Evolutionary conservation across 2,329 filamentous ascomycete species (phyloP).

Genomic region (Curvularia eragrostidis): DNA sequence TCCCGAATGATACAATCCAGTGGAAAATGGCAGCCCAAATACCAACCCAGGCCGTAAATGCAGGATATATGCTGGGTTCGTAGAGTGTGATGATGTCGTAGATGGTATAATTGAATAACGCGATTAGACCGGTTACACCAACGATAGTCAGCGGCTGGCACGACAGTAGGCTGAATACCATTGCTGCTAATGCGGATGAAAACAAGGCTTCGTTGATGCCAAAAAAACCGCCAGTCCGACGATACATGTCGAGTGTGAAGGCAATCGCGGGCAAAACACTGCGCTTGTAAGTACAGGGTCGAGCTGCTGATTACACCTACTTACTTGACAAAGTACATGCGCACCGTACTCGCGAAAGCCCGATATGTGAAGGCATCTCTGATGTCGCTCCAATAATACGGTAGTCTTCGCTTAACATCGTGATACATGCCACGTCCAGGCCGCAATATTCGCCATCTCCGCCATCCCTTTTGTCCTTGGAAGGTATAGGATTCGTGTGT

Average conservation of each 20-base stretch:
- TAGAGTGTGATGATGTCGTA: constrained; percentile 62
- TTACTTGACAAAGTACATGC: constrained; percentile 66
- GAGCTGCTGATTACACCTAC: not conserved
- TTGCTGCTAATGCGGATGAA: constrained; percentile 61
- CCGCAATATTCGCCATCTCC: constrained; percentile 50
- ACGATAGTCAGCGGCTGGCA: constrained; percentile 65
- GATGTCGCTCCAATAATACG: constrained; percentile 64
- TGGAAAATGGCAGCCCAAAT: constrained; percentile 66
- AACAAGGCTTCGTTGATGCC: constrained; percentile 65
- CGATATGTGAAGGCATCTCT: constrained; percentile 63
- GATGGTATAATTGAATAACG: constrained; percentile 65
- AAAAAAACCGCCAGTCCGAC: constrained; percentile 61
- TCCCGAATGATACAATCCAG: constrained; percentile 61
- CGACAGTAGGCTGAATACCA: constrained; percentile 61
- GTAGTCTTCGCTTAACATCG: constrained; percentile 60
- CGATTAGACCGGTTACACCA: constrained; percentile 60
- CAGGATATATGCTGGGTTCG: constrained; percentile 59
- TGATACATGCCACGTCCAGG: constrained; percentile 62
- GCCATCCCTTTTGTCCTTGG: constrained; percentile 51
- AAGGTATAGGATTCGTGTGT: constrained; percentile 44
- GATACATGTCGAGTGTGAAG: constrained; percentile 65
- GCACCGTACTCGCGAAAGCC: constrained; percentile 61
- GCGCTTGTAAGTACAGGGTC: constrained; percentile 5
- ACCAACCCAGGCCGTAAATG: constrained; percentile 63
- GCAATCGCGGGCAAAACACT: constrained; percentile 65